Conservation (phyloP, 257 asterid species). For the Capsicum baccatum region DNA sequence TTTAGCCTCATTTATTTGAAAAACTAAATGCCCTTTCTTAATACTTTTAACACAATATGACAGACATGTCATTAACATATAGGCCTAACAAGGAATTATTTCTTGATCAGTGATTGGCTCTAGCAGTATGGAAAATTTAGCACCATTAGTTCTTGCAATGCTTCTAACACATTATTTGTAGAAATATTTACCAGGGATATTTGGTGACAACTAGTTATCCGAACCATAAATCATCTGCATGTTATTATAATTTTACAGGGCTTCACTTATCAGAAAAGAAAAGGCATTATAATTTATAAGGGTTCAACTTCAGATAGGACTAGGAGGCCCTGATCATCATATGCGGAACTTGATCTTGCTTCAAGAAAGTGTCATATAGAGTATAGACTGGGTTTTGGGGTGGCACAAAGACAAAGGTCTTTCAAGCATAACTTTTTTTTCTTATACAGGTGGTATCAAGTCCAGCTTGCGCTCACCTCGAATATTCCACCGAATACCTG, state of each 20-base stretch:
- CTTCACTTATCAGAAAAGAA: neutral
- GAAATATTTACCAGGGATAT: constrained; percentile 17
- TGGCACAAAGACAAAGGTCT: neutral
- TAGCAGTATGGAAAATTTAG: neutral
- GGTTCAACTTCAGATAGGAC: constrained; percentile 19
- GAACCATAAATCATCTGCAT: neutral
- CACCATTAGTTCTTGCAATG: constrained; percentile 19
- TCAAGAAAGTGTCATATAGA: neutral
- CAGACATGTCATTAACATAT: neutral
- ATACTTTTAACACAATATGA: neutral
- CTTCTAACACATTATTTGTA: constrained; percentile 16
- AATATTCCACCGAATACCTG: neutral
- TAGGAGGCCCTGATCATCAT: constrained; percentile 22
- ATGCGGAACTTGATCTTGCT: constrained; percentile 17
- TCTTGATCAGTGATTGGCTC: neutral
- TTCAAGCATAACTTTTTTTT: neutral
- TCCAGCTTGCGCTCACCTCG: neutral
- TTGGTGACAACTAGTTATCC: neutral
- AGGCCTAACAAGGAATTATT: constrained; percentile 15
- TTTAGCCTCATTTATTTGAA: neutral
- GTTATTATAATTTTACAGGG: neutral
- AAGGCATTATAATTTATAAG: neutral
- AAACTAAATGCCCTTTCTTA: constrained; percentile 13
- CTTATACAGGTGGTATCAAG: neutral
- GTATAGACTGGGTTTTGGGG: neutral